Conservation (phyloP, 257 asterid genomes). For the Solanum acaule region DNA sequence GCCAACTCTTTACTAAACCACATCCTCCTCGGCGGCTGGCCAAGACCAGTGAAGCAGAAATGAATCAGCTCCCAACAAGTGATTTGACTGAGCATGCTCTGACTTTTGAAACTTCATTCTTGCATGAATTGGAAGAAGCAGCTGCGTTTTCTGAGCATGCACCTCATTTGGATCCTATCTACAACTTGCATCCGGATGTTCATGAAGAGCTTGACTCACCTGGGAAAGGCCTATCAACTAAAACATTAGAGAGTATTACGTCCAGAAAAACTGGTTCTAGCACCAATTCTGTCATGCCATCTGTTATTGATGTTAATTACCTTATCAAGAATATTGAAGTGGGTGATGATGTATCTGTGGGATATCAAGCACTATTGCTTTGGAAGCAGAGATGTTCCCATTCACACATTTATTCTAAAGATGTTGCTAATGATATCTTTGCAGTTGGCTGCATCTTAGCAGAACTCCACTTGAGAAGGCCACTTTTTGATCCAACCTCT, state of each 20-base stretch:
- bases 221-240: constrained; percentile 20
- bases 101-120: constrained; percentile 20
- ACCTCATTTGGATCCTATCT: constrained; percentile 55
- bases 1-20: constrained; percentile 80
- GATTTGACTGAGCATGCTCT: constrained; percentile 13
- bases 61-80: constrained; percentile 1
- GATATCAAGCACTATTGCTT: constrained; percentile 77
- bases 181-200: constrained; percentile 28
- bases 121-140: constrained; percentile 62
- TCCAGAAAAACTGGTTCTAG: constrained; percentile 13
- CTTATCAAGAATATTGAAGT: constrained; percentile 56
- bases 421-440: constrained; percentile 73
- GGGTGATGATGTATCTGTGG: constrained; percentile 49
- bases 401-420: constrained; percentile 29
- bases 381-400: constrained; percentile 47
- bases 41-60: constrained; percentile 11
- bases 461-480: constrained; percentile 71
- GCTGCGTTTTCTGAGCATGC: constrained; percentile 70
- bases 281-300: constrained; percentile 10
- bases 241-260: constrained; percentile 19
- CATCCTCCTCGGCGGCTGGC: constrained; percentile 67
- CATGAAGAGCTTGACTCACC: constrained; percentile 17
- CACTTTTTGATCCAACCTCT: constrained; percentile 66
- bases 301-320: constrained; percentile 38
- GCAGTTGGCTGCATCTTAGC: constrained; percentile 89